Evolutionary conservation across 1,284 basidiomycete genomes (phyloP).

Genomic region (Sporisorium exsertum): DNA sequence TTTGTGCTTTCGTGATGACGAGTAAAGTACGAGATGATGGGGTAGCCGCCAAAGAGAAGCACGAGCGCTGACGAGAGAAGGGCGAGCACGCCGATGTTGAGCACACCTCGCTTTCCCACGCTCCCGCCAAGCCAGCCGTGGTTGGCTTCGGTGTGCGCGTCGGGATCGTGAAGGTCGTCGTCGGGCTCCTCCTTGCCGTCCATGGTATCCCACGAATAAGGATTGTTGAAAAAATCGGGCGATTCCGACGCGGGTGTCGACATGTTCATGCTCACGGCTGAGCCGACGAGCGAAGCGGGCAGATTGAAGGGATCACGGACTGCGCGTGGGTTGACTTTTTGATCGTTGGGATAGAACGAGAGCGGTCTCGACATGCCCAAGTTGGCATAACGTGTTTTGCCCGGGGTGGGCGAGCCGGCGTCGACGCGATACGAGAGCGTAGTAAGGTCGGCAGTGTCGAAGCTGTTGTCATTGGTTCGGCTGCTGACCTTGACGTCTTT

Average conservation of each 20-base stretch:
- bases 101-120: conserved; percentile 41
- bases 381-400: conserved; percentile 21
- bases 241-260: conserved; percentile 12
- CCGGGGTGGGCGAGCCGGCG: background rate
- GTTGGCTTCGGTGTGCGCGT: conserved; percentile 2
- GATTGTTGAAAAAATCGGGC: conserved; percentile 37
- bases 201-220: conserved; percentile 59
- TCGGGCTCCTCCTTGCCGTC: conserved; percentile 53
- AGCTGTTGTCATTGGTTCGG: conserved; percentile 7
- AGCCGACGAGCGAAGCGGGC: conserved; percentile 35
- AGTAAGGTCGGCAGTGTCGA: conserved; percentile 20
- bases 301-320: conserved; percentile 37
- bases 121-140: conserved; percentile 25
- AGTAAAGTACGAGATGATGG: conserved; percentile 73
- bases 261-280: conserved; percentile 15
- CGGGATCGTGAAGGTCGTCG: conserved; percentile 55
- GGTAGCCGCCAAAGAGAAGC: conserved; percentile 81
- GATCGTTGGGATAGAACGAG: conserved; percentile 35
- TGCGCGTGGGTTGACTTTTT: conserved; percentile 43
- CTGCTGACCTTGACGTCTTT: conserved; percentile 1
- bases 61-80: conserved; percentile 72
- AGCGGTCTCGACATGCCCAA: conserved; percentile 40
- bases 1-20: conserved; percentile 34
- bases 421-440: conserved; percentile 35
- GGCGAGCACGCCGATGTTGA: conserved; percentile 74